A percentile compares a stretch with the other conserved stretches of the same genome.
phyloP scores from a whole-genome alignment of 441 rosid genomes.

The Aleurites moluccanus region DNA sequence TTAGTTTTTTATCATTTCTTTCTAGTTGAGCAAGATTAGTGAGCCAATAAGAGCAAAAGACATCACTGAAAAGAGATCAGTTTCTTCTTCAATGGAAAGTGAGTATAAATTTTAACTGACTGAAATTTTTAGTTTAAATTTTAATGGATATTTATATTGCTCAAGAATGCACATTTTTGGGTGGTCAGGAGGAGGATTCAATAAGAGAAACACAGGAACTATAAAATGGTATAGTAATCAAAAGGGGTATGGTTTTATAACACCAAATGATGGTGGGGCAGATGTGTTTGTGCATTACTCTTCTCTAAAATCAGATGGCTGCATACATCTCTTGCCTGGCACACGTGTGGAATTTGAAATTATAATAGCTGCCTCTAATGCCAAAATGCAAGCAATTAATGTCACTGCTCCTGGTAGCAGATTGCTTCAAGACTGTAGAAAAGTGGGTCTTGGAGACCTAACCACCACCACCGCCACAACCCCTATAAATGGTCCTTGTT shows the following conservation, averaged over 20 bases:
- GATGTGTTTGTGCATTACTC: constrained; percentile 21
- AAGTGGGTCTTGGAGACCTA: not conserved
- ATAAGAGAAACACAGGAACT: not conserved
- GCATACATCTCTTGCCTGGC: not conserved
- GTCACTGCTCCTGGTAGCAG: constrained; percentile 21
- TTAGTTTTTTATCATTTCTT: too few species aligned
- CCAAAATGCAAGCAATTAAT: constrained; percentile 23
- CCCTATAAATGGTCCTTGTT: constrained; percentile 10
- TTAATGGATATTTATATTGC: not conserved
- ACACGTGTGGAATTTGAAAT: constrained; percentile 19
- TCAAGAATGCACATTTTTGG: not conserved
- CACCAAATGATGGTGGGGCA: constrained; percentile 4
- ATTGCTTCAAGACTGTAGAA: constrained; percentile 16
- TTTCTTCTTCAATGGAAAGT: constrained; percentile 11
- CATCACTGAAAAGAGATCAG: not conserved
- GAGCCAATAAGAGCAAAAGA: constrained; percentile 1
- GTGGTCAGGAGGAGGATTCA: not conserved
- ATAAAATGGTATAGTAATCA: constrained; percentile 20
- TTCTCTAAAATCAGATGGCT: constrained; percentile 16
- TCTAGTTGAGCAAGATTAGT: constrained; percentile 11
- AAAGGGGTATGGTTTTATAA: constrained; percentile 22
- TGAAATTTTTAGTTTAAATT: too few species aligned
- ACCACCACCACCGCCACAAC: too few species aligned
- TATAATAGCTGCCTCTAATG: not conserved
- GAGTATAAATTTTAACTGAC: not conserved